Evolutionary conservation across 2,329 filamentous ascomycete genomes (phyloP).

Genomic region (Ceratocystiopsis brevicomis): DNA sequence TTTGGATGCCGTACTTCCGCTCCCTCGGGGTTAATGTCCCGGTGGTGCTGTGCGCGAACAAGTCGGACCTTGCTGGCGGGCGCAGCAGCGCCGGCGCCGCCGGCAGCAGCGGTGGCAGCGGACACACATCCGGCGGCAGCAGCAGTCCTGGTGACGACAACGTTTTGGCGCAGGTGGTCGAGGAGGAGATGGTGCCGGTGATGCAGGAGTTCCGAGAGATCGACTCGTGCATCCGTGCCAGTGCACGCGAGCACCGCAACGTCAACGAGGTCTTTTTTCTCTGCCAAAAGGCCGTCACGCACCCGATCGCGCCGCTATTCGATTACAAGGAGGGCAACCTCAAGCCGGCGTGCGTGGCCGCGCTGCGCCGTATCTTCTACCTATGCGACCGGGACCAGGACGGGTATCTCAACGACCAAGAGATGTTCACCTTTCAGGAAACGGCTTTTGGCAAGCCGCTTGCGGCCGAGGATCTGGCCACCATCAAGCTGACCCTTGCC

Average conservation of each 20-base stretch:
- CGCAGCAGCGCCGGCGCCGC: neutral
- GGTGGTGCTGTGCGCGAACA: slow-evolving; percentile 92
- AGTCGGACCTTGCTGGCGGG: slow-evolving; percentile 55
- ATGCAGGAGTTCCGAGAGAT: slow-evolving; percentile 99
- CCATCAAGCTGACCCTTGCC: slow-evolving; percentile 76
- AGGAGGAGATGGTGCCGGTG: slow-evolving; percentile 94
- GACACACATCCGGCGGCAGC: neutral
- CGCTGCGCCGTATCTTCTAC: slow-evolving; percentile 81
- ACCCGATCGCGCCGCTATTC: slow-evolving; percentile 89
- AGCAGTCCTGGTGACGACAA: slow-evolving; percentile 26
- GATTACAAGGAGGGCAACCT: slow-evolving; percentile 82
- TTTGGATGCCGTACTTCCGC: slow-evolving; percentile 97
- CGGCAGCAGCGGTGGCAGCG: neutral
- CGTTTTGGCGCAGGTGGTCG: slow-evolving; percentile 65
- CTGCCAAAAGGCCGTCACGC: slow-evolving; percentile 93
- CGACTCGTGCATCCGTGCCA: slow-evolving; percentile 90
- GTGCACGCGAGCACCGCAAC: slow-evolving; percentile 78
- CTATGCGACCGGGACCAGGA: slow-evolving; percentile 94
- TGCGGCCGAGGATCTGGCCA: slow-evolving; percentile 61
- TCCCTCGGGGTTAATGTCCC: slow-evolving; percentile 97
- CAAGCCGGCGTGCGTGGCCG: slow-evolving; percentile 76
- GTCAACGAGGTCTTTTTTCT: slow-evolving; percentile 95
- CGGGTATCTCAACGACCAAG: slow-evolving; percentile 69
- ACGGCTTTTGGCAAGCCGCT: slow-evolving; percentile 85
- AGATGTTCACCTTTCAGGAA: slow-evolving; percentile 77